Evolutionary conservation across 2,329 filamentous ascomycete species (phyloP), one percentile per base, ranked within the genome.

Genomic region (Rasamsonia emersonii): DNA sequence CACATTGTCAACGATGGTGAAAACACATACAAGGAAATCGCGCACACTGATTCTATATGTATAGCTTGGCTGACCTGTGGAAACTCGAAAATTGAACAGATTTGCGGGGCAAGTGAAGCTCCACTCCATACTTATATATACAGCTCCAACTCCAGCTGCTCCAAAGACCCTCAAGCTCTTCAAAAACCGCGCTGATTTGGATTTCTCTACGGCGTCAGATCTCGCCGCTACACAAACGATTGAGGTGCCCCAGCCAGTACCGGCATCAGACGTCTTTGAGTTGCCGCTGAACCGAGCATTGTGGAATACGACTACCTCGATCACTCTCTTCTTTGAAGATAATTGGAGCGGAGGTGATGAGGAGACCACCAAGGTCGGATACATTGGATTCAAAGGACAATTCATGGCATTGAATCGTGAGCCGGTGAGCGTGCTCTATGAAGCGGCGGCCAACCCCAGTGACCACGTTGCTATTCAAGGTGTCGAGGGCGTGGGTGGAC

Each of bases 31-130:
- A n/a, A n/a, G n/a, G n/a, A n/a, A n/a, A n/a, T n/a, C n/a, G n/a
- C n/a, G n/a, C n/a, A n/a, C n/a, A n/a, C n/a, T n/a, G n/a, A n/a
- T 17, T 26, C 16, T 3, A 9, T 9, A 15, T 16, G 9, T 14
- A 13, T 9, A n/a, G 8, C 24, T 14, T 10, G 5, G 2, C 25
- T 23, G 13, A n/a, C 5, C 9, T 8, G 9, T 5, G 17, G 8
- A 20, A 26, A 15, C 16, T 9, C 10, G n/a, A 11, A 36, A 25
- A 20, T 24, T 13, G 4, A 14, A 35, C 42, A 93, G 86, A 2
- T 98, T 98, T 64, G 88, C 86, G 1, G 88, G 84, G 28, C 88
- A 95, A 60, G 77, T 95, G 38, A 93, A 93, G 52, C 77, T 98
- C 1, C 88, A 96, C 63, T 79, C 83, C 16, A 78, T 98, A 52